Evolutionary conservation across 139 green algal species (phyloP).

Genomic region (Micractinium sp.): DNA sequence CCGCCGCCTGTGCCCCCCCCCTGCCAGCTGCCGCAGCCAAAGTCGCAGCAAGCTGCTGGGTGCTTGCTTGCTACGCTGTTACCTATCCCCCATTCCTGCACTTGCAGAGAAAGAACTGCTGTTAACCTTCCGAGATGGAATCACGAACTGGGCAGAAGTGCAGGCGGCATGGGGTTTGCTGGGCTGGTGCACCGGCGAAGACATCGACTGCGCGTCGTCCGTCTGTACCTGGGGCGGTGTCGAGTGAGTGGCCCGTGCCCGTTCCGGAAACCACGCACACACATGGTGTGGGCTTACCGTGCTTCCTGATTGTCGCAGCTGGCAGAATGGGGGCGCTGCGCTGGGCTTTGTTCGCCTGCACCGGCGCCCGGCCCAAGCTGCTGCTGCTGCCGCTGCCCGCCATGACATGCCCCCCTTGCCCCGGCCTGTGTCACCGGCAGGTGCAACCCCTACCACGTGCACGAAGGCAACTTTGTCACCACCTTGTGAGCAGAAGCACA

Average conservation of each 20-base stretch:
- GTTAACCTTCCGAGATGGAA: slow-evolving; percentile 4
- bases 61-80: background rate
- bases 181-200: slow-evolving; percentile 1
- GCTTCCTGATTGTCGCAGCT: too few species aligned
- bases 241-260: background rate
- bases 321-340: too few species aligned
- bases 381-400: too few species aligned
- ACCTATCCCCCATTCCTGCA: background rate
- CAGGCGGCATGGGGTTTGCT: background rate
- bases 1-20: background rate
- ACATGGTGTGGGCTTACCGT: too few species aligned
- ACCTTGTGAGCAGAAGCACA: background rate
- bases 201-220: background rate
- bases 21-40: background rate
- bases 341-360: background rate
- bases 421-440: background rate
- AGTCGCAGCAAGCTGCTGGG: background rate
- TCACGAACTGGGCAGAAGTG: slow-evolving; percentile 21
- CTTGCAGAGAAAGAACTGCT: slow-evolving; percentile 21
- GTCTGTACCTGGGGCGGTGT: slow-evolving; percentile 24
- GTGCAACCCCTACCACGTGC: background rate
- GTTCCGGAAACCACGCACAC: too few species aligned
- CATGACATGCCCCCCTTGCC: background rate
- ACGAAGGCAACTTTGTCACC: slow-evolving; percentile 25
- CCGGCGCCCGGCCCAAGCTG: background rate